Percentiles rank a stretch among this genome's conserved stretches.
Evolutionary conservation across 495 filamentous ascomycete species (phyloP).

Genomic region (Umbilicaria muhlenbergii): DNA sequence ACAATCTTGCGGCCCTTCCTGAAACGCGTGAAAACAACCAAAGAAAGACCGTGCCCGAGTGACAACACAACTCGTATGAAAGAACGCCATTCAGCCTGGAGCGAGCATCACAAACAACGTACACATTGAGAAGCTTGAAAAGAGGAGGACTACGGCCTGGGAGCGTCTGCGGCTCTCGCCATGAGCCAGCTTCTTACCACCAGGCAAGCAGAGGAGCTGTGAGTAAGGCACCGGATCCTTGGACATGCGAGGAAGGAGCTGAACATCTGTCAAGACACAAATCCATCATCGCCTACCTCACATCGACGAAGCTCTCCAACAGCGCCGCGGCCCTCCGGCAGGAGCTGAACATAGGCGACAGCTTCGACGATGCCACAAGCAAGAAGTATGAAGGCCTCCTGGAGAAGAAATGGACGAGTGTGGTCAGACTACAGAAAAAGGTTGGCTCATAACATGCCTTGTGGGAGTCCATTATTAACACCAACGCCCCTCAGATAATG

Average conservation of each 20-base stretch:
- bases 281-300: slow-evolving; percentile 76
- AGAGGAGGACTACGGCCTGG: no score
- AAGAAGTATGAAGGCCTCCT: slow-evolving; percentile 84
- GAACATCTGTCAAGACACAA: slow-evolving; percentile 48
- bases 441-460: slow-evolving; percentile 22
- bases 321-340: slow-evolving; percentile 47
- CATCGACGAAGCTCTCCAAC: slow-evolving; percentile 50
- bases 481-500: slow-evolving; percentile 54
- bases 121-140: no score
- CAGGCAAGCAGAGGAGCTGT: slow-evolving; percentile 84
- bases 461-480: not conserved
- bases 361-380: slow-evolving; percentile 55
- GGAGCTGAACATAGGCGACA: slow-evolving; percentile 23
- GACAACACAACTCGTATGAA: no score
- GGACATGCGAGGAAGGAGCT: not conserved
- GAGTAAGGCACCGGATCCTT: slow-evolving; percentile 19
- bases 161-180: slow-evolving; percentile 9
- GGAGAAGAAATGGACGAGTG: slow-evolving; percentile 94
- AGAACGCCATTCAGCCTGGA: no score
- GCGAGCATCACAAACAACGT: no score
- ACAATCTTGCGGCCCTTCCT: no score
- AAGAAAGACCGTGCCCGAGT: no score
- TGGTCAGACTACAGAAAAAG: slow-evolving; percentile 84
- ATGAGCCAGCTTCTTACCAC: slow-evolving; percentile 68
- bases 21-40: no score